These are phyloP conservation scores for Xylaria polymorpha DNA, from an alignment of 2,329 filamentous ascomycete species.

Conservation along the genomic window DNA sequence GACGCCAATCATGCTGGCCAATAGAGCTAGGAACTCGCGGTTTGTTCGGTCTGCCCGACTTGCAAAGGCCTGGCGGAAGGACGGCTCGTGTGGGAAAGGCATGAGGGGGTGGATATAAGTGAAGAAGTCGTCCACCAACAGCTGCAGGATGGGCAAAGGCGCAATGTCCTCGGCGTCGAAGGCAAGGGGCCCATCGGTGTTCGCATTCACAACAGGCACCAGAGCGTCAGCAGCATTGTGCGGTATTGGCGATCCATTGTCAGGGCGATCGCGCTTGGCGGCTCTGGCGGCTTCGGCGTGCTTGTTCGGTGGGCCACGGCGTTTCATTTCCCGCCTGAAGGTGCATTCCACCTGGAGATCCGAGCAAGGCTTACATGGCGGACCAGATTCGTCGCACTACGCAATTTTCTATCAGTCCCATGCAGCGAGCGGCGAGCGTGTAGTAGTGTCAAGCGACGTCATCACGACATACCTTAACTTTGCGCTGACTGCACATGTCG, in stretches of 20 bases:
- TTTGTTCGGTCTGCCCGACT: conserved; percentile 74
- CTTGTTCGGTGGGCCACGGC: conserved; percentile 69
- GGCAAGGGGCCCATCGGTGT: conserved; percentile 52
- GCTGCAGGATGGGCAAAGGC: conserved; percentile 73
- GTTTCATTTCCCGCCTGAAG: conserved; percentile 67
- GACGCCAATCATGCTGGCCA: conserved; percentile 78
- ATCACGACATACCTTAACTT: conserved; percentile 61
- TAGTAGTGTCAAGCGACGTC: background rate
- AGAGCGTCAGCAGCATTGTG: conserved; percentile 63
- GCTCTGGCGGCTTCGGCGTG: conserved; percentile 67
- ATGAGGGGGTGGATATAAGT: conserved; percentile 82
- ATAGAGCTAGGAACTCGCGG: conserved; percentile 74
- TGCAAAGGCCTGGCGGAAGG: conserved; percentile 76
- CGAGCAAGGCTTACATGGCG: conserved; percentile 67
- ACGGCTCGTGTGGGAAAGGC: conserved; percentile 83
- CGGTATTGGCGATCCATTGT: conserved; percentile 55
- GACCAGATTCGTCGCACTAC: conserved; percentile 64
- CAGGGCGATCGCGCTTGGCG: conserved; percentile 60
- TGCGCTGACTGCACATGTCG: conserved; percentile 71
- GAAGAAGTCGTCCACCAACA: conserved; percentile 84
- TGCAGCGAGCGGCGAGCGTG: background rate
- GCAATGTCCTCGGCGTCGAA: conserved; percentile 77
- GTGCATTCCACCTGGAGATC: conserved; percentile 70
- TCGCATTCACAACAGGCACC: conserved; percentile 57
- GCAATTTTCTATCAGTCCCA: background rate